phyloP scores from a whole-genome alignment of 225 moss, liverwort and hornwort species.

The Climacium dendroides region DNA sequence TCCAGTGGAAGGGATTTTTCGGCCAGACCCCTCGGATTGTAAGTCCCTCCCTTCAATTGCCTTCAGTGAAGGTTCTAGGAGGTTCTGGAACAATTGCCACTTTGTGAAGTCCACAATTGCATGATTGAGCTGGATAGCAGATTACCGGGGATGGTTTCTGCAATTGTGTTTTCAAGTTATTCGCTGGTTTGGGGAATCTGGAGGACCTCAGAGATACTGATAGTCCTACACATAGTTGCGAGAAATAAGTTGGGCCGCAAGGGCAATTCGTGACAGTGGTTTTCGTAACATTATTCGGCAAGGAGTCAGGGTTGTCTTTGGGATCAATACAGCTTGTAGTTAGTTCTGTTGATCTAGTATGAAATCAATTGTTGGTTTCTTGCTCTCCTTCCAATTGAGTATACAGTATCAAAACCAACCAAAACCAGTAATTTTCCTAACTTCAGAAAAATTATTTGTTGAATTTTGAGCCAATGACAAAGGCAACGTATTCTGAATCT shows the following conservation, averaged over 20 bases:
- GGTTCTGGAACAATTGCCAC: background rate
- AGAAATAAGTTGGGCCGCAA: background rate
- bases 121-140: background rate
- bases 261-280: background rate
- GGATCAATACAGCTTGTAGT: background rate
- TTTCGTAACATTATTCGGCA: too few relatives aligned
- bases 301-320: background rate
- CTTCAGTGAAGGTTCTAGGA: background rate
- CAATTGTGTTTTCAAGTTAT: background rate
- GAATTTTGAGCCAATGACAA: too few relatives aligned
- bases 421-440: too few relatives aligned
- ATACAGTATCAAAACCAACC: background rate
- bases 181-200: background rate
- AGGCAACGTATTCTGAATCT: background rate
- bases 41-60: background rate
- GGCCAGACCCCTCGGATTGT: background rate
- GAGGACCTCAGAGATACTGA: background rate
- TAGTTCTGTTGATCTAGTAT: background rate
- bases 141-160: background rate
- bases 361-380: background rate
- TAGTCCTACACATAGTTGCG: background rate
- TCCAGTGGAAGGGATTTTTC: background rate
- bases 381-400: background rate
- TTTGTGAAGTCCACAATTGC: too few relatives aligned
- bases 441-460: background rate